phyloP scores from a whole-genome alignment of 148 eudicot species.

The Linanthus parryae region DNA sequence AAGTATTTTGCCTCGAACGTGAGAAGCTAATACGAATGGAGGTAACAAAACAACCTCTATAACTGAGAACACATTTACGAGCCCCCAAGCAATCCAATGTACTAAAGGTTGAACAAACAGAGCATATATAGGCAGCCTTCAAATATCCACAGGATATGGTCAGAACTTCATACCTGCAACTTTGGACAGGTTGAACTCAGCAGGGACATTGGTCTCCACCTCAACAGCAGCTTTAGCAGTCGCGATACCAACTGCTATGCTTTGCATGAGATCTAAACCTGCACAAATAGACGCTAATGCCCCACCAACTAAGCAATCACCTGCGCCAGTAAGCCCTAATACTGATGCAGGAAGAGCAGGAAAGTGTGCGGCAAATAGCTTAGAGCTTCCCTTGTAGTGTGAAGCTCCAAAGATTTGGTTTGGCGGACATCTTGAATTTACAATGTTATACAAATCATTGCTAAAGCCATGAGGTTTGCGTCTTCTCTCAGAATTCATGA shows the following conservation, averaged over 20 bases:
- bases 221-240: conserved; percentile 83
- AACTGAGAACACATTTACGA: too few species aligned
- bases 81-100: too few species aligned
- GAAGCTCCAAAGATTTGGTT: conserved; percentile 23
- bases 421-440: conserved; percentile 50
- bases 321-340: conserved; percentile 87
- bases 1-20: too few species aligned
- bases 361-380: conserved; percentile 51
- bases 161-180: conserved; percentile 58
- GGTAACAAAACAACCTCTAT: too few species aligned
- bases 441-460: conserved; percentile 32
- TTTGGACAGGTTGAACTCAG: conserved; percentile 30
- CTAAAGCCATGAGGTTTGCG: conserved; percentile 15
- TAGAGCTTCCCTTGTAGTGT: conserved; percentile 23
- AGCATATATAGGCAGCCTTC: too few species aligned
- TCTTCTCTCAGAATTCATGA: conserved; percentile 18
- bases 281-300: conserved; percentile 65
- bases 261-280: conserved; percentile 77
- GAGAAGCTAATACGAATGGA: too few species aligned
- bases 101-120: too few species aligned
- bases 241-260: conserved; percentile 87
- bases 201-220: conserved; percentile 66
- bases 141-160: too few species aligned
- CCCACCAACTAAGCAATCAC: conserved; percentile 96
- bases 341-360: conserved; percentile 79